phyloP scores from a whole-genome alignment of 148 eudicot genomes.

The Drosera capensis region DNA sequence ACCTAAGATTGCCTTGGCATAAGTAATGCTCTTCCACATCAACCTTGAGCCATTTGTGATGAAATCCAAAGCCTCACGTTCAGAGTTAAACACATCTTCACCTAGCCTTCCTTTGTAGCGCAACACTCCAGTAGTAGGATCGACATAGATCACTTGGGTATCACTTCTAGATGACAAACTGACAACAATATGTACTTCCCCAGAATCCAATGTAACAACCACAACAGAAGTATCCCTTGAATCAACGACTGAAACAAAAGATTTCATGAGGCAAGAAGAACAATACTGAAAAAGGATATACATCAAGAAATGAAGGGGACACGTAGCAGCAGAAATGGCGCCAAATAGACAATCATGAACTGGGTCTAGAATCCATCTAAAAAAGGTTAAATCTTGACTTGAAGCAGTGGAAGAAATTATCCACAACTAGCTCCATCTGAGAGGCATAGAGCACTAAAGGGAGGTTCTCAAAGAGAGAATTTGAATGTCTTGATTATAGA shows the following conservation, averaged over 20 bases:
- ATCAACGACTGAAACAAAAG: conserved; percentile 27
- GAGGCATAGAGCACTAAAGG: too few relatives aligned
- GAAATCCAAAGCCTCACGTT: conserved; percentile 72
- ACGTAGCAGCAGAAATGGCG: too few relatives aligned
- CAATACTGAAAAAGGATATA: too few relatives aligned
- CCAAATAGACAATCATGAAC: too few relatives aligned
- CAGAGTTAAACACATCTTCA: conserved; percentile 63
- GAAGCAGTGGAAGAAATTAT: too few relatives aligned
- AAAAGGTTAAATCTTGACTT: too few relatives aligned
- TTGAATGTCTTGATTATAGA: too few relatives aligned
- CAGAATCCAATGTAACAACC: conserved; percentile 64
- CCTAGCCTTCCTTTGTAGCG: conserved; percentile 47
- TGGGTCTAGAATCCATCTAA: too few relatives aligned
- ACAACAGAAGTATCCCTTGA: conserved; percentile 64
- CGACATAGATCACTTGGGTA: conserved; percentile 81
- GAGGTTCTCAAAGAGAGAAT: too few relatives aligned
- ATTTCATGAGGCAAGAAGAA: background rate
- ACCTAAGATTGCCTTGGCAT: conserved; percentile 83
- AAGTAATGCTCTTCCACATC: conserved; percentile 43
- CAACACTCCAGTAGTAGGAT: conserved; percentile 90
- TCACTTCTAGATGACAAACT: conserved; percentile 57
- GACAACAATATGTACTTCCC: conserved; percentile 66
- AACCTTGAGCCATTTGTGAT: conserved; percentile 73
- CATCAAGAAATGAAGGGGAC: too few relatives aligned
- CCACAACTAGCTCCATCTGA: too few relatives aligned